Evolutionary conservation across 495 filamentous ascomycete species (phyloP).

Genomic region (Neurospora sp.): DNA sequence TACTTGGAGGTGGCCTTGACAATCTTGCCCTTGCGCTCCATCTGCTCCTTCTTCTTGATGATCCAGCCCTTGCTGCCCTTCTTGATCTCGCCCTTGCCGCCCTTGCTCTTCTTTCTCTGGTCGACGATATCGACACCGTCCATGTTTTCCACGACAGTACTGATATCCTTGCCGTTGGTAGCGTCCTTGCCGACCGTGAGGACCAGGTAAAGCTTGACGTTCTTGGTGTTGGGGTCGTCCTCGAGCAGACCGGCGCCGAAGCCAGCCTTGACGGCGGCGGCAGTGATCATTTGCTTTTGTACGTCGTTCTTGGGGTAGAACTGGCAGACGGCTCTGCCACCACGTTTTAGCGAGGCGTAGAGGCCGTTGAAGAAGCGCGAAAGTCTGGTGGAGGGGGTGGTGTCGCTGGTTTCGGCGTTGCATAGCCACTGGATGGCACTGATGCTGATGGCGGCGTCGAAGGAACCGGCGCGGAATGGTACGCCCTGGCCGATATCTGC

Average conservation of each 20-base stretch:
- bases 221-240: slow-evolving; percentile 94
- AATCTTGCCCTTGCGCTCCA: slow-evolving; percentile 87
- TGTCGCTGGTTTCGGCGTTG: slow-evolving; percentile 83
- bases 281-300: slow-evolving; percentile 84
- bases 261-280: slow-evolving; percentile 80
- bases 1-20: slow-evolving; percentile 87
- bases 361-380: slow-evolving; percentile 85
- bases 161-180: slow-evolving; percentile 64
- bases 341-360: slow-evolving; percentile 72
- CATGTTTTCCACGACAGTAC: slow-evolving; percentile 75
- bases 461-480: slow-evolving; percentile 83
- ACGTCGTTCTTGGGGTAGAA: slow-evolving; percentile 95
- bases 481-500: slow-evolving; percentile 93
- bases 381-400: slow-evolving; percentile 63
- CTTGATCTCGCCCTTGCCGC: slow-evolving; percentile 42
- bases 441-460: slow-evolving; percentile 92
- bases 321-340: slow-evolving; percentile 87
- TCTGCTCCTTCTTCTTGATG: slow-evolving; percentile 87
- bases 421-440: slow-evolving; percentile 96
- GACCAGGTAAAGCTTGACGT: slow-evolving; percentile 86
- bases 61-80: slow-evolving; percentile 91
- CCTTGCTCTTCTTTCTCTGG: slow-evolving; percentile 46
- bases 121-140: slow-evolving; percentile 80
- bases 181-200: slow-evolving; percentile 78
- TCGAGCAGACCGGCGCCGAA: slow-evolving; percentile 93